These are phyloP conservation scores for Leccinum disarticulatum DNA, from an alignment of 768 basidiomycete species.

Conservation along the genomic window DNA sequence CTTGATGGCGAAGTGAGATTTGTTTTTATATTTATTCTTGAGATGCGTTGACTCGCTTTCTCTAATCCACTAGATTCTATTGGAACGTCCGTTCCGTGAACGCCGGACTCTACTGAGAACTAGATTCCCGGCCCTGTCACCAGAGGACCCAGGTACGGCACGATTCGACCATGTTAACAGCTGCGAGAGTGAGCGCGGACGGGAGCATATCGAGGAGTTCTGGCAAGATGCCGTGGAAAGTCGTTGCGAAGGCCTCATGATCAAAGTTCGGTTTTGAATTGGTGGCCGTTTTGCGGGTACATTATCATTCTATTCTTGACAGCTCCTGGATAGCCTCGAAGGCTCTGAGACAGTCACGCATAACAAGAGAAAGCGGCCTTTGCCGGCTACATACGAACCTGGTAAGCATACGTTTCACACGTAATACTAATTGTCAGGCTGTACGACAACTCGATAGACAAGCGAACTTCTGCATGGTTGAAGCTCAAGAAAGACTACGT, in stretches of 20 bases:
- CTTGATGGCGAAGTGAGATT: constrained; percentile 71
- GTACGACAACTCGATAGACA: constrained; percentile 47
- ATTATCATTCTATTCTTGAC: constrained; percentile 1
- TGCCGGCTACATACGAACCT: constrained; percentile 86
- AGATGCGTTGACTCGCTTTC: not conserved
- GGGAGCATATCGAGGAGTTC: constrained; percentile 67
- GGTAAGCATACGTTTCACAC: constrained; percentile 35
- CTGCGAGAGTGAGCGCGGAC: constrained; percentile 62
- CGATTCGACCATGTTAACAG: constrained; percentile 74
- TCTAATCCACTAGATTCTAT: constrained; percentile 50
- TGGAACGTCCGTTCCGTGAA: constrained; percentile 67
- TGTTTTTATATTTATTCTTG: not conserved
- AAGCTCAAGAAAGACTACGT: constrained; percentile 95
- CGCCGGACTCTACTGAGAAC: constrained; percentile 64
- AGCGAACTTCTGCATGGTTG: constrained; percentile 83
- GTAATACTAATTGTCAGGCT: not conserved
- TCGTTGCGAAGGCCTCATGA: constrained; percentile 91
- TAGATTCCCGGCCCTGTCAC: constrained; percentile 54
- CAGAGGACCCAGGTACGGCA: constrained; percentile 49
- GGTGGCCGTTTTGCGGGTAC: not conserved
- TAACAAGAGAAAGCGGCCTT: constrained; percentile 54
- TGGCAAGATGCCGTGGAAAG: constrained; percentile 74
- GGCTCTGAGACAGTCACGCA: constrained; percentile 34
- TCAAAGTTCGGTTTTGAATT: constrained; percentile 56
- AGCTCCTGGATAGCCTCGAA: constrained; percentile 67